phyloP scores from a whole-genome alignment of 129 eudicot genomes.

The Flaveria sonorensis region DNA sequence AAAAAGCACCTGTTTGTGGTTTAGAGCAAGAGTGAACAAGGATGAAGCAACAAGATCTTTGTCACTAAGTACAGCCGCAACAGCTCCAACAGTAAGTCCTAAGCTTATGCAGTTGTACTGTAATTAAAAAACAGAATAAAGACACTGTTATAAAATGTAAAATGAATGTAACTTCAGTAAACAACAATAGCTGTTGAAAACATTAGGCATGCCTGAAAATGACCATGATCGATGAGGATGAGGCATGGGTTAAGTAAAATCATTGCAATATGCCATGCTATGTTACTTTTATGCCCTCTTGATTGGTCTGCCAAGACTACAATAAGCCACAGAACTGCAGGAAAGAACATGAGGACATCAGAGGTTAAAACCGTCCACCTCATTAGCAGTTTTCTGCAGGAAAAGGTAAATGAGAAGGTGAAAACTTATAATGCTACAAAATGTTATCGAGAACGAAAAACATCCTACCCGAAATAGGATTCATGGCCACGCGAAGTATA shows the following conservation, averaged over 20 bases:
- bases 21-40: constrained; percentile 71
- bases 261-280: constrained; percentile 72
- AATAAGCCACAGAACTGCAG: constrained; percentile 80
- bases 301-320: constrained; percentile 41
- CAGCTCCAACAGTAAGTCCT: constrained; percentile 81
- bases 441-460: not conserved
- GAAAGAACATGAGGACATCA: constrained; percentile 89
- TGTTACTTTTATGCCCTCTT: constrained; percentile 38
- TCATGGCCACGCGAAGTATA: constrained; percentile 78
- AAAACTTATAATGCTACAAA: constrained; percentile 11
- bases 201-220: constrained; percentile 67
- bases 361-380: constrained; percentile 97
- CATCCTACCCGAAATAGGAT: constrained; percentile 78
- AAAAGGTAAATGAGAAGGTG: constrained; percentile 32
- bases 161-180: not conserved
- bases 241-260: constrained; percentile 88
- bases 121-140: not conserved
- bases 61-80: constrained; percentile 36
- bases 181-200: not conserved
- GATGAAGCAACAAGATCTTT: constrained; percentile 68
- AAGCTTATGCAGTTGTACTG: constrained; percentile 93
- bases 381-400: constrained; percentile 93
- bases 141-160: not conserved
- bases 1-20: constrained; percentile 76
- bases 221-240: constrained; percentile 94